Percentiles rank a stretch among this genome's conserved stretches.
Evolutionary conservation across 2,329 filamentous ascomycete genomes (phyloP).

Genomic region (Cadophora sp.): DNA sequence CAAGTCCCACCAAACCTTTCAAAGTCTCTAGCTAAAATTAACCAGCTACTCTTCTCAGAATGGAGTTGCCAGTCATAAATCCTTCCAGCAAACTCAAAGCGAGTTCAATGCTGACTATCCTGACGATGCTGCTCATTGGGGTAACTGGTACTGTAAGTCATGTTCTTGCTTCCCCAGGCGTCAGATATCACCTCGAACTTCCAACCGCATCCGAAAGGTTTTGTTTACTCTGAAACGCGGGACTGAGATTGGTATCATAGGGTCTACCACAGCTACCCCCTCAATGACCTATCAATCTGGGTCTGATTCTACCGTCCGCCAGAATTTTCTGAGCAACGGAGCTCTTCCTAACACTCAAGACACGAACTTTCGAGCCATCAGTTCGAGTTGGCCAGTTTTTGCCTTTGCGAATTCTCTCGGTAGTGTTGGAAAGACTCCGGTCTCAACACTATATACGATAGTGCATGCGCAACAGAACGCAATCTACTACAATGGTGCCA

Average conservation of each 20-base stretch:
- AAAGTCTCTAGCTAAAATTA: constrained; percentile 63
- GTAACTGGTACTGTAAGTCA: constrained; percentile 69
- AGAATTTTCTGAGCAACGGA: constrained; percentile 68
- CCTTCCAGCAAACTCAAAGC: constrained; percentile 38
- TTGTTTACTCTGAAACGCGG: background rate
- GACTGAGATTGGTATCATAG: background rate
- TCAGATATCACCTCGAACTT: background rate
- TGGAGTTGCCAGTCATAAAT: constrained; percentile 37
- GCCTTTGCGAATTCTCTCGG: constrained; percentile 59
- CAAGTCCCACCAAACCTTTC: constrained; percentile 67
- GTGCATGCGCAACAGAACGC: constrained; percentile 41
- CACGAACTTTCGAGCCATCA: constrained; percentile 68
- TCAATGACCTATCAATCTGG: constrained; percentile 73
- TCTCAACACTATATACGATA: constrained; percentile 39
- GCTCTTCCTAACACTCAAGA: constrained; percentile 71
- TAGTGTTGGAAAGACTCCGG: constrained; percentile 31
- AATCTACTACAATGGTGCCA: constrained; percentile 37
- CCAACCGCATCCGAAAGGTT: background rate
- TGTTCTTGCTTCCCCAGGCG: background rate
- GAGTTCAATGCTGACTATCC: constrained; percentile 43
- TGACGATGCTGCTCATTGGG: constrained; percentile 73
- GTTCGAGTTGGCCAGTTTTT: constrained; percentile 80
- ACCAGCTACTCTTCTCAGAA: constrained; percentile 37
- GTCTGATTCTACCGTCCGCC: constrained; percentile 67
- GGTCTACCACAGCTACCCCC: constrained; percentile 63